Conservation (phyloP, 306 rosid species). For the Luffa aegyptiaca region DNA sequence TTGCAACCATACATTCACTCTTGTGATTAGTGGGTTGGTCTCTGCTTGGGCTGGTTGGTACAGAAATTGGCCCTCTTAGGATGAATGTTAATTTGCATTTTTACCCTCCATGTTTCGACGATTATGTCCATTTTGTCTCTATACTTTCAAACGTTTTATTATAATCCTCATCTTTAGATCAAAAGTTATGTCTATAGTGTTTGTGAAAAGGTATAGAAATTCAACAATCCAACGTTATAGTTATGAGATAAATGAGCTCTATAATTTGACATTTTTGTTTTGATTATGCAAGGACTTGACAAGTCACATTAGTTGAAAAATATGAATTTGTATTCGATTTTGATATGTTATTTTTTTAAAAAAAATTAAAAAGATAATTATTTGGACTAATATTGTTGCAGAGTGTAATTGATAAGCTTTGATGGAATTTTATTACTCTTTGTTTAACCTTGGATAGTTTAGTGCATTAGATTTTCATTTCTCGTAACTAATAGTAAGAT, state of each 20-base stretch:
- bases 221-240: not conserved
- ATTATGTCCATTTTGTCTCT: not conserved
- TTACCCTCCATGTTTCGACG: not conserved
- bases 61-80: constrained; percentile 80
- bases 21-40: constrained; percentile 91
- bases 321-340: not conserved
- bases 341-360: not conserved
- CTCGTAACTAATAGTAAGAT: too few relatives aligned
- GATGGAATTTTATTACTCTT: too few relatives aligned
- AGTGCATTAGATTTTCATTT: too few relatives aligned
- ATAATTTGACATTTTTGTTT: not conserved
- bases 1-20: constrained; percentile 67
- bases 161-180: not conserved
- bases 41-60: constrained; percentile 99
- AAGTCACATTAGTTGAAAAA: not conserved
- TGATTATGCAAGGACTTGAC: not conserved
- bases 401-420: too few relatives aligned
- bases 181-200: not conserved
- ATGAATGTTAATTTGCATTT: not conserved
- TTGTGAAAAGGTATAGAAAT: not conserved
- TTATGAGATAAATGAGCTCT: too few relatives aligned
- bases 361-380: too few relatives aligned
- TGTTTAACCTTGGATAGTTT: not conserved
- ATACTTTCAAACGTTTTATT: not conserved
- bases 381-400: too few relatives aligned